phyloP scores from a whole-genome alignment of 257 asterid genomes.

The Solanum chiquidenum region DNA sequence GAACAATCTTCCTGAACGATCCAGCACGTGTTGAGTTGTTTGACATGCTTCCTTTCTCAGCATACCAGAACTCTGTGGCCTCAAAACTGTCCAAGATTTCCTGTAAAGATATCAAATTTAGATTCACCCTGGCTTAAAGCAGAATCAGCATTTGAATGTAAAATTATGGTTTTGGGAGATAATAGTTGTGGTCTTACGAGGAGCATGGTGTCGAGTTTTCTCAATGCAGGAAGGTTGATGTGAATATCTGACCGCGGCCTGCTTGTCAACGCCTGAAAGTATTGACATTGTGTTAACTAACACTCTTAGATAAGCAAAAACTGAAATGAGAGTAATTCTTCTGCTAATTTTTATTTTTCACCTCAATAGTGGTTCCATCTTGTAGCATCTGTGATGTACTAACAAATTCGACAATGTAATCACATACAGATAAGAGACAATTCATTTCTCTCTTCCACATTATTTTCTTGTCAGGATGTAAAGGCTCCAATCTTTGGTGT shows the following conservation, averaged over 20 bases:
- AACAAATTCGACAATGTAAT: slow-evolving; percentile 58
- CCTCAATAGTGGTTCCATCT: slow-evolving; percentile 70
- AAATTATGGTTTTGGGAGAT: not conserved
- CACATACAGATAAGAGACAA: slow-evolving; percentile 63
- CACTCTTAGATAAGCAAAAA: not conserved
- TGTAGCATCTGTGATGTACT: slow-evolving; percentile 41
- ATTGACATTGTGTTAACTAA: not conserved
- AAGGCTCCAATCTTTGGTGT: slow-evolving; percentile 65
- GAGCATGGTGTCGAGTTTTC: slow-evolving; percentile 71
- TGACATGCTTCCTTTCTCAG: slow-evolving; percentile 68
- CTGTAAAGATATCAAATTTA: slow-evolving; percentile 20
- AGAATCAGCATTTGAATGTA: not conserved
- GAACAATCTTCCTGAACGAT: slow-evolving; percentile 50
- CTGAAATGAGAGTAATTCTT: not conserved
- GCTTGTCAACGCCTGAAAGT: slow-evolving; percentile 59
- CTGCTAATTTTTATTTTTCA: not conserved
- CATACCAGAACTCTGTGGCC: slow-evolving; percentile 82
- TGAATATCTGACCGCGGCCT: slow-evolving; percentile 77
- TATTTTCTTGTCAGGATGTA: slow-evolving; percentile 46
- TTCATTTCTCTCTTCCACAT: slow-evolving; percentile 94
- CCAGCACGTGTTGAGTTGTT: slow-evolving; percentile 50
- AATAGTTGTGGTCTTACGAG: slow-evolving; percentile 35
- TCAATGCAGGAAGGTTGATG: slow-evolving; percentile 73
- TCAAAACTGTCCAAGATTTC: slow-evolving; percentile 68
- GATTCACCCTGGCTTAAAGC: not conserved